Evolutionary conservation across 345 rosid genomes (phyloP), one percentile per base, ranked within the genome.

Genomic region (Eucalyptus pauciflora): DNA sequence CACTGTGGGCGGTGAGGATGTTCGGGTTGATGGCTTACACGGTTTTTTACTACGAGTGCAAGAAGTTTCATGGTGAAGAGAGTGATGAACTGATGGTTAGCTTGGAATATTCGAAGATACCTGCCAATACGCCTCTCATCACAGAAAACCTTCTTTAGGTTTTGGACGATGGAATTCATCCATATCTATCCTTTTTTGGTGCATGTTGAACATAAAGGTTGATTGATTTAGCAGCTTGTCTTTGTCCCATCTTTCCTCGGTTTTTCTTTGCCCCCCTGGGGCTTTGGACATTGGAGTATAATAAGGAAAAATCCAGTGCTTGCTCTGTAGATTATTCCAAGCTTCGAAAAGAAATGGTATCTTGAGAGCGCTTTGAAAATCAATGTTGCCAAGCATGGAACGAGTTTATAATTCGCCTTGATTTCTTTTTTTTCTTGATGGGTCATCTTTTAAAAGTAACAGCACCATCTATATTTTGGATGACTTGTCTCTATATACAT

Each of bases 1-100:
- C 13, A n/a, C 10, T 86, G 79, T 86, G 87, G 56, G 80, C 89
- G 76, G 46, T 90, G 71, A 91, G 80, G 88, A 91, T 96, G 93
- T 92, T 91, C 86, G 87, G 87, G 64, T 60, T 90, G 48, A 89
- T 89, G 90, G 91, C 89, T 9, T 95, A 90, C 86, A 94, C 97
- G 7, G 90, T 95, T 50, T 87, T 93, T 5, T 94, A 95, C 90
- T 91, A 60, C 71, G 86, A 92, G 46, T 94, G 94, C 93, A 94
- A 92, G 94, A 89, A 92, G 49, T 31, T 46, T 11, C 95, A 89
- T 17, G 95, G 95, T 58, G 94, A 94, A 87, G 94, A 93, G 64
- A 90, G 46, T 51, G 31, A 31, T 20, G 96, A 94, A 79, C 87
- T 90, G 64, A 90, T 87, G 13, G 90, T 51, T 41, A 89, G 87